Conservation (phyloP, 768 basidiomycete species). For the Tubosaeta sp. region DNA sequence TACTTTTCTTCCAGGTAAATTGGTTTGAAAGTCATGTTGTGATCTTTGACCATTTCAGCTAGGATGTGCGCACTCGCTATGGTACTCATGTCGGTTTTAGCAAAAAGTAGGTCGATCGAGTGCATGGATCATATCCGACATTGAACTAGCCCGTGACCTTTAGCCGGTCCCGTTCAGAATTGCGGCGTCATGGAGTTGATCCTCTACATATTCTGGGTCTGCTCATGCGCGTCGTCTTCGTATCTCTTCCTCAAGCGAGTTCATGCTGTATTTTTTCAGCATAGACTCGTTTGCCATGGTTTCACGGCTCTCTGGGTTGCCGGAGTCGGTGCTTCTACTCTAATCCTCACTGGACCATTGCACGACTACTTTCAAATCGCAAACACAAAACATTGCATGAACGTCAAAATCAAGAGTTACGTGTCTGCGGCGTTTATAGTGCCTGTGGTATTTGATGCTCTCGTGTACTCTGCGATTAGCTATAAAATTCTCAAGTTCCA, state of each 20-base stretch:
- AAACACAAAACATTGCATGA: conserved; percentile 32
- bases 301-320: conserved; percentile 34
- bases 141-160: neutral
- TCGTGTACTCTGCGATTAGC: conserved; percentile 33
- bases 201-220: conserved; percentile 13
- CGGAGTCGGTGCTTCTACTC: conserved; percentile 22
- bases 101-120: conserved; percentile 15
- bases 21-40: neutral
- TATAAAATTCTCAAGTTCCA: conserved; percentile 26
- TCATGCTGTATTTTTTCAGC: conserved; percentile 31
- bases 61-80: conserved; percentile 19
- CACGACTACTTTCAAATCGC: conserved; percentile 27
- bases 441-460: conserved; percentile 29
- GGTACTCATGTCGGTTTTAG: conserved; percentile 12
- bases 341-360: conserved; percentile 25
- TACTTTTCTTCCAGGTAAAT: conserved; percentile 23
- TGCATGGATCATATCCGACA: neutral
- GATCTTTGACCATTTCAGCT: conserved; percentile 3
- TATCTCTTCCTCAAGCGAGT: conserved; percentile 38
- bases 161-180: conserved; percentile 21
- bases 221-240: conserved; percentile 26
- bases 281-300: conserved; percentile 13
- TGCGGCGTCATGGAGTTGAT: conserved; percentile 19
- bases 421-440: conserved; percentile 26
- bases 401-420: conserved; percentile 18